Evolutionary conservation across 495 filamentous ascomycete genomes (phyloP).

Genomic region (Antarctomyces pellizariae): DNA sequence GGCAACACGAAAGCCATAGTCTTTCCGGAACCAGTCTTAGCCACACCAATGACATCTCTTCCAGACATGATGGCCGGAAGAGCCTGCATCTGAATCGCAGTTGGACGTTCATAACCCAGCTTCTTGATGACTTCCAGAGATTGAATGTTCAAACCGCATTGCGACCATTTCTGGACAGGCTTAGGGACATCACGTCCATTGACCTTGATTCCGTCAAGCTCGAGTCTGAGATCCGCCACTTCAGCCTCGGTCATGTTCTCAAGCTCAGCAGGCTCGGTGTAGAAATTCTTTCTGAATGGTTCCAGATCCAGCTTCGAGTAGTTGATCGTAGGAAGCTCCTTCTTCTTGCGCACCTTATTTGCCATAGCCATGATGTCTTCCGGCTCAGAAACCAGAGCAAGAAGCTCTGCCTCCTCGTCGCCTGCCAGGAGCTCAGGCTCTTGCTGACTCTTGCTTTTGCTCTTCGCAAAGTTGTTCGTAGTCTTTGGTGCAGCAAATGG

Average conservation of each 20-base stretch:
- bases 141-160: slow-evolving; percentile 71
- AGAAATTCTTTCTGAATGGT: slow-evolving; percentile 80
- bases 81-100: slow-evolving; percentile 86
- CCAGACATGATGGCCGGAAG: slow-evolving; percentile 92
- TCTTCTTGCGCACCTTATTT: slow-evolving; percentile 78
- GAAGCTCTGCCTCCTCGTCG: slow-evolving; percentile 54
- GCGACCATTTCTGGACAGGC: slow-evolving; percentile 88
- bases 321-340: slow-evolving; percentile 71
- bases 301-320: slow-evolving; percentile 70
- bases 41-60: slow-evolving; percentile 85
- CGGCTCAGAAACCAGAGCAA: slow-evolving; percentile 47
- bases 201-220: slow-evolving; percentile 90
- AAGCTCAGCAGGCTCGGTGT: slow-evolving; percentile 69
- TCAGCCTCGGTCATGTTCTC: slow-evolving; percentile 72
- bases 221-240: slow-evolving; percentile 52
- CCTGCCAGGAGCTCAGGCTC: slow-evolving; percentile 76
- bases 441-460: slow-evolving; percentile 15
- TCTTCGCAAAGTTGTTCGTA: slow-evolving; percentile 8
- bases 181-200: slow-evolving; percentile 66
- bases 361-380: slow-evolving; percentile 74
- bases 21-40: slow-evolving; percentile 98
- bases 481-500: slow-evolving; percentile 18
- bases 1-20: slow-evolving; percentile 87
- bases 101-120: slow-evolving; percentile 71
- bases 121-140: slow-evolving; percentile 70